Percentiles rank a stretch among this genome's conserved stretches.
Evolutionary conservation across 1,284 basidiomycete species (phyloP).

Genomic region (Polyporus tsugae): DNA sequence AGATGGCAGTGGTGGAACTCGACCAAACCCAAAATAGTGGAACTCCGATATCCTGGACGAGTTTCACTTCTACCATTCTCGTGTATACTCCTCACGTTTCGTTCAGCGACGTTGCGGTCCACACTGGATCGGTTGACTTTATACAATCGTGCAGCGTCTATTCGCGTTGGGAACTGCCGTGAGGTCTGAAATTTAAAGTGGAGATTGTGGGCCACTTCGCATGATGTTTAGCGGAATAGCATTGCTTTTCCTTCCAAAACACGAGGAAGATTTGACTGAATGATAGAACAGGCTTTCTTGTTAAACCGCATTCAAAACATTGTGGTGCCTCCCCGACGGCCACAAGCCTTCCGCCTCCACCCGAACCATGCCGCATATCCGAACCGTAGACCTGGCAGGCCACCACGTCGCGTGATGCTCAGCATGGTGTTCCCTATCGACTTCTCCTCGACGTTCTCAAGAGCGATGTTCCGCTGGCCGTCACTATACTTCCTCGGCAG

Average conservation of each 20-base stretch:
- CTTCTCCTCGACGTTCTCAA: constrained; percentile 63
- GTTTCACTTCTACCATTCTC: too few species aligned
- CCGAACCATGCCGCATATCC: constrained; percentile 26
- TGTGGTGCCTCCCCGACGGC: constrained; percentile 69
- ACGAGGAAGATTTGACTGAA: constrained; percentile 25
- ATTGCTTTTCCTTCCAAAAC: not conserved
- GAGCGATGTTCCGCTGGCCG: constrained; percentile 65
- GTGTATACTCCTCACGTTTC: too few species aligned
- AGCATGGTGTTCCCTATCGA: constrained; percentile 65
- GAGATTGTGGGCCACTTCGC: not conserved
- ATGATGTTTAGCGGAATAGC: not conserved
- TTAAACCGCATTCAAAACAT: constrained; percentile 80
- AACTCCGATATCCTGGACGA: too few species aligned
- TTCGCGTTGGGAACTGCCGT: too few species aligned
- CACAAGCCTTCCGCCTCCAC: constrained; percentile 40
- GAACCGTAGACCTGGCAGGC: constrained; percentile 15
- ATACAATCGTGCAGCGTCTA: too few species aligned
- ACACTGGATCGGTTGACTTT: too few species aligned
- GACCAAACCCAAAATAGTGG: too few species aligned
- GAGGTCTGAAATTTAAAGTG: not conserved
- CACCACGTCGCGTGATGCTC: constrained; percentile 39
- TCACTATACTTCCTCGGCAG: constrained; percentile 66
- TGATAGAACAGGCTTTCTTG: constrained; percentile 60
- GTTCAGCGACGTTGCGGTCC: too few species aligned
- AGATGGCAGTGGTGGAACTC: too few species aligned